Conservation (phyloP, 768 basidiomycete species). For the Auricularia auricula-judae region DNA sequence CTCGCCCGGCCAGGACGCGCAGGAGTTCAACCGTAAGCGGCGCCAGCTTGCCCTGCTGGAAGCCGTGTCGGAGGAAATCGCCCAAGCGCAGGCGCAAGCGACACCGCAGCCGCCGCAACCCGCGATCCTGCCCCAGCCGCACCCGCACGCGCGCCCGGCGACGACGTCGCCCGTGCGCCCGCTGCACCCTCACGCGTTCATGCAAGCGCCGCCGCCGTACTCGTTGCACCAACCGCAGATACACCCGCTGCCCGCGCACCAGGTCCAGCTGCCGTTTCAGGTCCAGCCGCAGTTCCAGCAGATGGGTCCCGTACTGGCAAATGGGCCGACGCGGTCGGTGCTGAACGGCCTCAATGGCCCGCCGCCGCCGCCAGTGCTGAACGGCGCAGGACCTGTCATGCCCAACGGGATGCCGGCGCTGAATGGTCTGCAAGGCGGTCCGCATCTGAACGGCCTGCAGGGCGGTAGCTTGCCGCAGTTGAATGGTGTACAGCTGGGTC, state of each 20-base stretch:
- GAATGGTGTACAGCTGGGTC: constrained; percentile 4
- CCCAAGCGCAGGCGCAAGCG: constrained; percentile 40
- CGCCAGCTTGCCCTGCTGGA: constrained; percentile 65
- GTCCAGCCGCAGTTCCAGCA: neutral
- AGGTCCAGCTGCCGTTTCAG: constrained; percentile 15
- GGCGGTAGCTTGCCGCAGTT: neutral
- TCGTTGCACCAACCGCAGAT: constrained; percentile 8
- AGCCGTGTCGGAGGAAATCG: constrained; percentile 63
- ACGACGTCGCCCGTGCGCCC: constrained; percentile 17
- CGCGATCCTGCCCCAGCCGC: neutral
- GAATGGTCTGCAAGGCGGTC: constrained; percentile 4
- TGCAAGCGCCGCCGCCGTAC: constrained; percentile 9
- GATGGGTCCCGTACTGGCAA: constrained; percentile 20
- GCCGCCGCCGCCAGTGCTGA: neutral
- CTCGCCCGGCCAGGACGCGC: neutral
- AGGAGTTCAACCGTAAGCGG: constrained; percentile 31
- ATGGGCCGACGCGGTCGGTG: constrained; percentile 2
- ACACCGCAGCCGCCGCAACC: constrained; percentile 17
- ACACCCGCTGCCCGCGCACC: constrained; percentile 6
- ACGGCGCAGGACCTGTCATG: constrained; percentile 6
- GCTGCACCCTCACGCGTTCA: constrained; percentile 23
- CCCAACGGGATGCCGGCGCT: constrained; percentile 6
- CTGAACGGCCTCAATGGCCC: neutral
- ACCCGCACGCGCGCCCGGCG: constrained; percentile 9
- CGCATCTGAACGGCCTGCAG: no score